phyloP scores from a whole-genome alignment of 2,329 filamentous ascomycete genomes.

The Bipolaris victoriae region DNA sequence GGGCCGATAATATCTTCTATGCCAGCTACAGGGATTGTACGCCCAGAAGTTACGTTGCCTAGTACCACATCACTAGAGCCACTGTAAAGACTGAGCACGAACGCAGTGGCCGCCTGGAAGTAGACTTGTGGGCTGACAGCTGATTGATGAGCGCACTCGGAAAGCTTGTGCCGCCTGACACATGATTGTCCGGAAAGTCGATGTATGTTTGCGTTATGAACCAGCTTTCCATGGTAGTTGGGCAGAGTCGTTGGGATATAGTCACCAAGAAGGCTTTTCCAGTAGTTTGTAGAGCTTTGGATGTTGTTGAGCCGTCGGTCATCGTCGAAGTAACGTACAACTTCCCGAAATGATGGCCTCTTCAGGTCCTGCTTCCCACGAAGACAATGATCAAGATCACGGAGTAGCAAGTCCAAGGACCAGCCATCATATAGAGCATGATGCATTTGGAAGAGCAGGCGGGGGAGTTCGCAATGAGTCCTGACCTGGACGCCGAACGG shows the following conservation, averaged over 20 bases:
- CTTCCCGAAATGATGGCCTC: conserved; percentile 65
- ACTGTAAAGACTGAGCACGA: conserved; percentile 69
- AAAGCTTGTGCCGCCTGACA: conserved; percentile 24
- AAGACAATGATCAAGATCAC: conserved; percentile 67
- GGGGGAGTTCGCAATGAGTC: conserved; percentile 17
- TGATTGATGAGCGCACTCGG: conserved; percentile 29
- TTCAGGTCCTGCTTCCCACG: conserved; percentile 28
- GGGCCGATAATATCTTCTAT: conserved; percentile 81
- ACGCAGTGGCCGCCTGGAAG: conserved; percentile 74
- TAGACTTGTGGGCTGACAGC: conserved; percentile 70
- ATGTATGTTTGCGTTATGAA: conserved; percentile 12
- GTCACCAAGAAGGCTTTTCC: conserved; percentile 69
- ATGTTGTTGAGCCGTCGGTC: neutral
- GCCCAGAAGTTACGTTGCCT: conserved; percentile 81
- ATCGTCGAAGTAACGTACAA: conserved; percentile 60
- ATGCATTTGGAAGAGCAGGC: conserved; percentile 66
- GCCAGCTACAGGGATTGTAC: conserved; percentile 71
- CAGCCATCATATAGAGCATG: conserved; percentile 94
- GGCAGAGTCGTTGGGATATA: conserved; percentile 64
- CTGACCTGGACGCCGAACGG: conserved; percentile 69
- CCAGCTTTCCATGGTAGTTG: conserved; percentile 57
- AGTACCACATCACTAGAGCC: conserved; percentile 72
- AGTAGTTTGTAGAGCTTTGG: conserved; percentile 59
- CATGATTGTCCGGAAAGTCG: conserved; percentile 29
- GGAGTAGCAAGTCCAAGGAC: conserved; percentile 77